Evolutionary conservation across 2,329 filamentous ascomycete species (phyloP).

Genomic region (Curvularia eragrostidis): DNA sequence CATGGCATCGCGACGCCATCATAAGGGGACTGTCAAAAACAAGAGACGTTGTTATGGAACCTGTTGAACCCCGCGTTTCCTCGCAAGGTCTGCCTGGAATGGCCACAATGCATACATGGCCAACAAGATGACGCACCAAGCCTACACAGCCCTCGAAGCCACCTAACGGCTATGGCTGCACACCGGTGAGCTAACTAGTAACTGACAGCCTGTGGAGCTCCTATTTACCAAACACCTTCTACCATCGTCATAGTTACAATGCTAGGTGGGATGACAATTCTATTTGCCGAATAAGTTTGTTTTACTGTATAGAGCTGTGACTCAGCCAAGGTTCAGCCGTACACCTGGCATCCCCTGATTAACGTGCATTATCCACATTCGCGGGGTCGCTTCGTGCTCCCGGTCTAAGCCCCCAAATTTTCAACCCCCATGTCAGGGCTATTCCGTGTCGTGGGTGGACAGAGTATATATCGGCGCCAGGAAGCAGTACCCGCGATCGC

Average conservation of each 20-base stretch:
- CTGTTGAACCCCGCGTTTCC: background rate
- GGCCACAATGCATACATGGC: slow-evolving; percentile 26
- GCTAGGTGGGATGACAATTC: slow-evolving; percentile 10
- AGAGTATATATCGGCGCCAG: slow-evolving; percentile 39
- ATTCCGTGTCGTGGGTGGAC: slow-evolving; percentile 21
- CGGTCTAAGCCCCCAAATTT: slow-evolving; percentile 7
- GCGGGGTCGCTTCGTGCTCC: slow-evolving; percentile 32
- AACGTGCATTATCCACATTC: slow-evolving; percentile 25
- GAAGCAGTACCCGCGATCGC: slow-evolving; percentile 26
- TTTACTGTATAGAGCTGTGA: slow-evolving; percentile 40
- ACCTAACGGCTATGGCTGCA: slow-evolving; percentile 25
- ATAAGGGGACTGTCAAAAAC: background rate
- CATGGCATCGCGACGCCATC: slow-evolving; percentile 19
- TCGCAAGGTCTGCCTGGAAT: slow-evolving; percentile 36
- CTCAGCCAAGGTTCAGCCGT: slow-evolving; percentile 36
- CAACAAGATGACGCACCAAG: slow-evolving; percentile 32
- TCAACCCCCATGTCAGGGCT: slow-evolving; percentile 15
- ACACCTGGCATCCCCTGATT: slow-evolving; percentile 36
- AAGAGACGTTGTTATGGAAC: background rate
- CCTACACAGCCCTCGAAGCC: slow-evolving; percentile 31
- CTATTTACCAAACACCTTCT: slow-evolving; percentile 20
- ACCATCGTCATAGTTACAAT: slow-evolving; percentile 18
- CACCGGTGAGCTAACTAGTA: slow-evolving; percentile 38
- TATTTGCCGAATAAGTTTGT: slow-evolving; percentile 29
- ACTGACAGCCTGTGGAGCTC: slow-evolving; percentile 14